These are phyloP conservation scores for Lyophyllum semitale DNA, from an alignment of 768 basidiomycete species.

Conservation along the genomic window DNA sequence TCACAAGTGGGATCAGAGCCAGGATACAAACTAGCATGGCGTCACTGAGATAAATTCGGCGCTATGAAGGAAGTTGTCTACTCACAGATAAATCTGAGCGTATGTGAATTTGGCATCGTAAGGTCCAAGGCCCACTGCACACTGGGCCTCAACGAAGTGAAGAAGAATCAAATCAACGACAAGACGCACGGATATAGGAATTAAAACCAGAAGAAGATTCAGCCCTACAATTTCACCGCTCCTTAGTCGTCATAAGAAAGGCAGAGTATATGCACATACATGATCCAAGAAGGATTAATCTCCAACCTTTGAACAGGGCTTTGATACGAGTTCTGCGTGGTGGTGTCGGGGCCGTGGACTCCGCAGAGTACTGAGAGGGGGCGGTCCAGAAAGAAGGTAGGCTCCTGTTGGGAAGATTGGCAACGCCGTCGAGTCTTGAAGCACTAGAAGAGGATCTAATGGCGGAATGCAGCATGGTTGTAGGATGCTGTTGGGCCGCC, in stretches of 20 bases:
- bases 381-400: conserved; percentile 17
- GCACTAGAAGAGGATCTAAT: background rate
- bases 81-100: conserved; percentile 62
- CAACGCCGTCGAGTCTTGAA: background rate
- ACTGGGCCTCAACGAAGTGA: background rate
- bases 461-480: conserved; percentile 3
- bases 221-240: conserved; percentile 49
- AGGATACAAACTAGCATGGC: conserved; percentile 56
- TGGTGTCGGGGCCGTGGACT: background rate
- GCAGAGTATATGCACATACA: conserved; percentile 39
- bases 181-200: conserved; percentile 66
- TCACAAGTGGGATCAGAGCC: conserved; percentile 78
- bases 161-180: background rate
- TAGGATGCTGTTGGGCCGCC: conserved; percentile 5
- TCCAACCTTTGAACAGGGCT: conserved; percentile 47
- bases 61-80: background rate
- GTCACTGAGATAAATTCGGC: background rate
- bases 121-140: conserved; percentile 58
- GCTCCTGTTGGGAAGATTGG: conserved; percentile 2
- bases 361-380: conserved; percentile 11
- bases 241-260: background rate
- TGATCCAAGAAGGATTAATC: conserved; percentile 52
- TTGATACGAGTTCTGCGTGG: background rate
- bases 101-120: conserved; percentile 47
- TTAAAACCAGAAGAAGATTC: conserved; percentile 63